Conservation (phyloP, 495 filamentous ascomycete species). For the Parachaetomium inaequale region DNA sequence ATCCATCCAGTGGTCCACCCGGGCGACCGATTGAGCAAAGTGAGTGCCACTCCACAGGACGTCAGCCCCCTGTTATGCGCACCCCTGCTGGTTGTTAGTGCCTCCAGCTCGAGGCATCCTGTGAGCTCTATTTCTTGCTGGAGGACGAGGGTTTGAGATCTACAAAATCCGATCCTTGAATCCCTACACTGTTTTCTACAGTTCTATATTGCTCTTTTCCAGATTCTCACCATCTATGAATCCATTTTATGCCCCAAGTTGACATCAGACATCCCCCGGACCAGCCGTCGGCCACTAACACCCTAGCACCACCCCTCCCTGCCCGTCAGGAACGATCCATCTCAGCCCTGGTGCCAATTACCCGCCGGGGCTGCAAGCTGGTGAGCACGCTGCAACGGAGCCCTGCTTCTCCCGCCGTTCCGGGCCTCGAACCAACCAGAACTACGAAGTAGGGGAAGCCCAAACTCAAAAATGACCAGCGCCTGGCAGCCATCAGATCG, state of each 20-base stretch:
- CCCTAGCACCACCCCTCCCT: slow-evolving; percentile 17
- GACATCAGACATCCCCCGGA: not conserved
- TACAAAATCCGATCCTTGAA: too few species aligned
- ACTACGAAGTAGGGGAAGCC: not conserved
- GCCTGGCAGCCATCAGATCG: not conserved
- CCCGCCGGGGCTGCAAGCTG: slow-evolving; percentile 31
- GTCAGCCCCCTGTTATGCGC: slow-evolving; percentile 30
- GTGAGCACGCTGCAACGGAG: slow-evolving; percentile 3
- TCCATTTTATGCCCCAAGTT: not conserved
- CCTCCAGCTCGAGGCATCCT: too few species aligned
- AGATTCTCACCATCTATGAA: too few species aligned
- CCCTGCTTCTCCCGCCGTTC: not conserved
- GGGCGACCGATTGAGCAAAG: slow-evolving; percentile 31
- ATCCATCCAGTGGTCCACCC: slow-evolving; percentile 35
- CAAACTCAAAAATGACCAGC: not conserved
- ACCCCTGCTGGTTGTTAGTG: slow-evolving; percentile 17
- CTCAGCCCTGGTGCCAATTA: slow-evolving; percentile 32
- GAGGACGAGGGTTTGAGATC: too few species aligned
- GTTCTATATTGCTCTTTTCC: too few species aligned
- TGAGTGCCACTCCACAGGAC: slow-evolving; percentile 25
- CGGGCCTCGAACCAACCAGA: slow-evolving; percentile 9
- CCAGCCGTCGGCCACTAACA: slow-evolving; percentile 12
- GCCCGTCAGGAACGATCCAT: slow-evolving; percentile 12
- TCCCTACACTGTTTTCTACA: too few species aligned
- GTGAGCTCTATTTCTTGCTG: too few species aligned